Base-by-base conservation (phyloP, 345 rosid genomes). In the Gossypium longicalyx region DNA sequence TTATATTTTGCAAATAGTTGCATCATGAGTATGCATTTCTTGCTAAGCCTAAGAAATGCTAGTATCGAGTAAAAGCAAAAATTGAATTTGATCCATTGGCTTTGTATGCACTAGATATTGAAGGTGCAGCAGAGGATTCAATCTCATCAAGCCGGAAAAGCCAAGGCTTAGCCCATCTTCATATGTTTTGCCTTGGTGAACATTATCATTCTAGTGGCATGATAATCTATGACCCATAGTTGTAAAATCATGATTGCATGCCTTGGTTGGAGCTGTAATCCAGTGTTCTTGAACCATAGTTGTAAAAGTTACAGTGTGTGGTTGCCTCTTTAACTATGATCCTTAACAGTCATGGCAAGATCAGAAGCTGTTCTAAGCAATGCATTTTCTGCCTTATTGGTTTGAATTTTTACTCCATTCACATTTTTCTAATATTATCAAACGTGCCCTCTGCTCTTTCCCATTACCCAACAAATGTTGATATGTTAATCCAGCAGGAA, bases 111-210 rank as follows among this genome's bases (percentile, higher is more conserved):
- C 65, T 83, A 95, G 98, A 83, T 91, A 71, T 60, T 87, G 56
- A 95, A 95, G 87, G 51, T 93, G 73, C 97, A 95, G 68, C 98
- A 91, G 85, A 87, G 85, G 88, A 83, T 90, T 58, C 98, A 92
- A 81, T 82, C 97, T 76, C 85, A 86, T 58, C 98, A 93, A 80
- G 88, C 97, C 53, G 97, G 97, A 83, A 95, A 89, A 83, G 92
- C 89, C 19, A 91, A 91, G 87, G 90, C 96, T 63, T 91, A 85
- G 74, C 38, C 17, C 53, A 20, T 57, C 44, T 43, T 59, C 41
- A 44, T 47, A 44, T 41, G 52, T 54, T 19, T 54, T 8, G 59
- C 20, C 59, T 2, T 2, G 23, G 20, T 54, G 23, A 54, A 54
- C 9, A 54, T 23, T 20, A 54, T n/a, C 12, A n/a, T 51, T 51